phyloP scores from a whole-genome alignment of 768 basidiomycete genomes.

The Suillus plorans region DNA sequence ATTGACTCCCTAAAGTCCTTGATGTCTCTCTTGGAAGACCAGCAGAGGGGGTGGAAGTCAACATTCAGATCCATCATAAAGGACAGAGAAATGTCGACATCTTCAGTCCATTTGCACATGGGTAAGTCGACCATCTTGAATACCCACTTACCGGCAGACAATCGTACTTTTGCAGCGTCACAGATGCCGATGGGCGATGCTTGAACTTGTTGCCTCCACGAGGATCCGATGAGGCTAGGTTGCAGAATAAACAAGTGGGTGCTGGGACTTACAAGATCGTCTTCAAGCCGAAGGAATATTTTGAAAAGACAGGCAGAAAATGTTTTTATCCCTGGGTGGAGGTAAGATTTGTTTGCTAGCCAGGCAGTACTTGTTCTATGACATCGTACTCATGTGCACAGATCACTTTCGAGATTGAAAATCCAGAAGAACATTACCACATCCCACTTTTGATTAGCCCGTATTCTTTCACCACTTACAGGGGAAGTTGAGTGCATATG shows the following conservation, averaged over 20 bases:
- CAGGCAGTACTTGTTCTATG: neutral
- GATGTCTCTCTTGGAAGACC: slow-evolving; percentile 85
- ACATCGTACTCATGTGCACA: slow-evolving; percentile 26
- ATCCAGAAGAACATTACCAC: slow-evolving; percentile 83
- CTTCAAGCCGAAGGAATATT: slow-evolving; percentile 84
- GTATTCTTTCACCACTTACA: slow-evolving; percentile 88
- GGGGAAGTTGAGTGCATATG: slow-evolving; percentile 67
- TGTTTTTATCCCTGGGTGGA: slow-evolving; percentile 93
- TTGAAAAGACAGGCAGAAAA: slow-evolving; percentile 56
- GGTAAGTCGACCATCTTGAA: slow-evolving; percentile 43
- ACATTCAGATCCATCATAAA: slow-evolving; percentile 53
- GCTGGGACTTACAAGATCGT: slow-evolving; percentile 73
- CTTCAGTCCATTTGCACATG: slow-evolving; percentile 56
- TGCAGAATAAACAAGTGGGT: slow-evolving; percentile 44
- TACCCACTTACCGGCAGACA: neutral
- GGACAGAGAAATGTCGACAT: slow-evolving; percentile 36
- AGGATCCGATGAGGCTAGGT: slow-evolving; percentile 43
- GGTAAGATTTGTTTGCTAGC: slow-evolving; percentile 38
- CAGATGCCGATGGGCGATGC: slow-evolving; percentile 84
- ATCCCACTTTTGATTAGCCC: slow-evolving; percentile 91
- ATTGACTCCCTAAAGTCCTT: slow-evolving; percentile 55
- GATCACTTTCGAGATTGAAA: slow-evolving; percentile 77
- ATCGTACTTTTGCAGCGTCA: slow-evolving; percentile 46
- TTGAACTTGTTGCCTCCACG: slow-evolving; percentile 64
- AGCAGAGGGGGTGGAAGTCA: slow-evolving; percentile 65